These are phyloP conservation scores for Phyllosticta citribraziliensis DNA, from an alignment of 2,329 filamentous ascomycete genomes.

Conservation along the genomic window DNA sequence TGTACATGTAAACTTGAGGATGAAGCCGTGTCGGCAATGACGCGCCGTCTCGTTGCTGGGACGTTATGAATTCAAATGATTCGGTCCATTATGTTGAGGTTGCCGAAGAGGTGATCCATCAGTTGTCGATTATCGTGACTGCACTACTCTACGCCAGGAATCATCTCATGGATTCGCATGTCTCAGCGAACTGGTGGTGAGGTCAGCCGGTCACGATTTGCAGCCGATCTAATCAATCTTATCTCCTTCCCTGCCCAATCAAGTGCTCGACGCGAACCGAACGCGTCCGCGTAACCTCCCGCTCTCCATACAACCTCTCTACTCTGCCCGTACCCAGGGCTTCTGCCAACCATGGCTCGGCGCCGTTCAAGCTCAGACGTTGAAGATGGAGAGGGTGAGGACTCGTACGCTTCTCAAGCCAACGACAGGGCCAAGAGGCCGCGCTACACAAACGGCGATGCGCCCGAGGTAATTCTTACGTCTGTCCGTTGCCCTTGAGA, in stretches of 20 bases:
- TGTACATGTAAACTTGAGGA: constrained; percentile 1
- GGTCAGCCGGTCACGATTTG: not conserved
- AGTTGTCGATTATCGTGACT: no score
- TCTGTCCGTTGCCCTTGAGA: not conserved
- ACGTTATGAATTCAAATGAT: not conserved
- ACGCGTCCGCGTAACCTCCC: not conserved
- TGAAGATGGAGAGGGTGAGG: constrained; percentile 2
- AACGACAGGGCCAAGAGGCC: constrained; percentile 1
- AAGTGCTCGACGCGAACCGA: constrained; percentile 1
- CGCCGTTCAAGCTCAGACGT: constrained; percentile 1
- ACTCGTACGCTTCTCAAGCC: not conserved
- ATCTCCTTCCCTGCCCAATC: not conserved
- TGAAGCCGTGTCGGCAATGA: not conserved
- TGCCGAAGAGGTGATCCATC: not conserved
- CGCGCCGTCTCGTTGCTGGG: not conserved
- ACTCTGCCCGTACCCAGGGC: not conserved
- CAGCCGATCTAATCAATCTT: constrained; percentile 6
- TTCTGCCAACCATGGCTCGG: not conserved
- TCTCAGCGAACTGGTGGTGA: not conserved
- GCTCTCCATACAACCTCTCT: not conserved
- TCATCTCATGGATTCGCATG: no score
- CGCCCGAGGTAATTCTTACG: not conserved
- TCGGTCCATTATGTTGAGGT: not conserved
- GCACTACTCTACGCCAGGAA: no score
- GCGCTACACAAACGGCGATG: not conserved